phyloP scores from a whole-genome alignment of 495 filamentous ascomycete genomes.

The Hapsidospora chrysogenum region DNA sequence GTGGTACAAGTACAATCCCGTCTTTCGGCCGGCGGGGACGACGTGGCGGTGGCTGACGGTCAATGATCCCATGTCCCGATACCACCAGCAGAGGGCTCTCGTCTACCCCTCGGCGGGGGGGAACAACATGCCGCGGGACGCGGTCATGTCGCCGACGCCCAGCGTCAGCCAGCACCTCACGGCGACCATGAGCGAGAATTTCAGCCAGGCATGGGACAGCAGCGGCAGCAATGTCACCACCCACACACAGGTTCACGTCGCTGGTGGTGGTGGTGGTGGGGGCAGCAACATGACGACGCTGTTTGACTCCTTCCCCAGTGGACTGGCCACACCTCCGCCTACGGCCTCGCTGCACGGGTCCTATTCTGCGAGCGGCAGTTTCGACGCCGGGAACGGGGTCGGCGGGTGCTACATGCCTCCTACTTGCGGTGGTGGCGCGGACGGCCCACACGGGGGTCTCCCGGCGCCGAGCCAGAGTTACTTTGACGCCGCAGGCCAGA shows the following conservation, averaged over 20 bases:
- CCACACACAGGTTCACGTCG: conserved; percentile 7
- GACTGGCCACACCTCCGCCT: conserved; percentile 19
- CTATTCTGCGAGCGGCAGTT: conserved; percentile 9
- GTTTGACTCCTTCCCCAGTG: conserved; percentile 15
- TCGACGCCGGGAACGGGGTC: conserved; percentile 4
- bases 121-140: conserved; percentile 11
- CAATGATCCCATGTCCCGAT: conserved; percentile 24
- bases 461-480: too few species aligned
- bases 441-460: background rate
- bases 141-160: conserved; percentile 26
- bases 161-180: conserved; percentile 22
- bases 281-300: conserved; percentile 8
- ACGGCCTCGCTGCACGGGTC: conserved; percentile 14
- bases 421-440: background rate
- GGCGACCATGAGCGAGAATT: conserved; percentile 27
- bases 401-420: background rate
- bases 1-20: conserved; percentile 6
- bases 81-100: conserved; percentile 23
- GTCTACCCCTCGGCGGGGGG: conserved; percentile 1
- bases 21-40: conserved; percentile 12
- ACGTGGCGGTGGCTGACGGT: conserved; percentile 31
- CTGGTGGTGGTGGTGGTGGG: background rate
- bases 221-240: background rate
- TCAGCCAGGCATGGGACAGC: conserved; percentile 19
- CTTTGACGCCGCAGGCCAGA: too few species aligned